A percentile compares a stretch with the other conserved stretches of the same genome.
phyloP scores from a whole-genome alignment of 768 basidiomycete species.

The Rubroboletus pulcherrimus region DNA sequence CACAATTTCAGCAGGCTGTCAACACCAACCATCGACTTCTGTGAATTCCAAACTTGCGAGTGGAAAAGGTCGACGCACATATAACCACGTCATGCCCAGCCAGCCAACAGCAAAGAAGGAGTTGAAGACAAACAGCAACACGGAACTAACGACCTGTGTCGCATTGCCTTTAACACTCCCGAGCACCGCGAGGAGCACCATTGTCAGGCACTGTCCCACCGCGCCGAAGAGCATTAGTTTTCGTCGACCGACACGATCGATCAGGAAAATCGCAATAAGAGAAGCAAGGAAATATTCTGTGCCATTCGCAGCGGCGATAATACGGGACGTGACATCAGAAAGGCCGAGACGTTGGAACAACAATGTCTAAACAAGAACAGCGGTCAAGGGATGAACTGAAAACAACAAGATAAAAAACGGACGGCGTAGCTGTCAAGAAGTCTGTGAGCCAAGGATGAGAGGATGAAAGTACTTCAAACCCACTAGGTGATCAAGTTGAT shows the following conservation, averaged over 20 bases:
- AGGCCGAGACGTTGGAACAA: slow-evolving; percentile 59
- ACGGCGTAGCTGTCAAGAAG: slow-evolving; percentile 30
- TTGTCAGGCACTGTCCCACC: slow-evolving; percentile 52
- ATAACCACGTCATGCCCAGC: slow-evolving; percentile 71
- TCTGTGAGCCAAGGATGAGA: slow-evolving; percentile 15
- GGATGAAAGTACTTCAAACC: slow-evolving; percentile 25
- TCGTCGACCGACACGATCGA: slow-evolving; percentile 71
- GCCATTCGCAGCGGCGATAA: slow-evolving; percentile 64
- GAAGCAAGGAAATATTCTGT: slow-evolving; percentile 74
- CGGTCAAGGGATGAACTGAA: not conserved
- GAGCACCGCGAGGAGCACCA: slow-evolving; percentile 56
- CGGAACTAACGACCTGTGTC: slow-evolving; percentile 48
- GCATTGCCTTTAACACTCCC: slow-evolving; percentile 48
- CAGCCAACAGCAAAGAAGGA: slow-evolving; percentile 68
- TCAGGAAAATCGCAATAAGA: slow-evolving; percentile 63
- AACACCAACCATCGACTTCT: not conserved
- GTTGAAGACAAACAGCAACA: slow-evolving; percentile 67
- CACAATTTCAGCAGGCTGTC: slow-evolving; percentile 62
- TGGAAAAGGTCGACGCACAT: slow-evolving; percentile 37
- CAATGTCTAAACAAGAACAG: slow-evolving; percentile 35
- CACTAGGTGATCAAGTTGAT: slow-evolving; percentile 66
- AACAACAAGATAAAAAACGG: slow-evolving; percentile 5
- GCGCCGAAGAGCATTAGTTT: slow-evolving; percentile 71
- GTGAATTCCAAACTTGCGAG: not conserved
- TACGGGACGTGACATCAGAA: slow-evolving; percentile 52